A percentile compares a stretch with the other conserved stretches of the same genome.
These are phyloP conservation scores for Mycocalia duriaeana DNA, from an alignment of 1,284 basidiomycete genomes.

Conservation along the genomic window DNA sequence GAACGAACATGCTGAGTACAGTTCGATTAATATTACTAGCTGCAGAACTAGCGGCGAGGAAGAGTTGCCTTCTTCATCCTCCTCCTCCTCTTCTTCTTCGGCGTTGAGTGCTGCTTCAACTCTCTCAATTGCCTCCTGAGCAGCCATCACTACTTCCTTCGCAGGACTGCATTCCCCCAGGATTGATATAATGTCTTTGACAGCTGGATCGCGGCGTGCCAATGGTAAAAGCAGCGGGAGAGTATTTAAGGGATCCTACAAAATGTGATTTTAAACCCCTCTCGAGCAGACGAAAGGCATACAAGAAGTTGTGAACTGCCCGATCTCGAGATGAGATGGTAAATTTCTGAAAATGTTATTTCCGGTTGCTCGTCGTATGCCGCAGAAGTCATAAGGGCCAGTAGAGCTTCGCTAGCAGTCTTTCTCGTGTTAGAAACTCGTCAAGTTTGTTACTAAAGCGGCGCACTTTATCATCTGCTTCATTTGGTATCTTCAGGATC, in stretches of 20 bases:
- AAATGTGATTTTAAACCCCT: not conserved
- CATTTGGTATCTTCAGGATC: no score
- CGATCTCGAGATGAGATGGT: constrained; percentile 17
- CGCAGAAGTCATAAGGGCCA: constrained; percentile 26
- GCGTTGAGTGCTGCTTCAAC: constrained; percentile 30
- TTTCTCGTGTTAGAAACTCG: no score
- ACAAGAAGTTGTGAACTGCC: constrained; percentile 24
- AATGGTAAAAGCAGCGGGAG: constrained; percentile 41
- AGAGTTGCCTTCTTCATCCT: constrained; percentile 6
- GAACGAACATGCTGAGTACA: constrained; percentile 30
- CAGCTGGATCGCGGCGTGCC: constrained; percentile 29
- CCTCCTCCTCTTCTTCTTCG: constrained; percentile 21
- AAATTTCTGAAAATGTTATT: constrained; percentile 20
- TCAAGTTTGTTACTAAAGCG: no score
- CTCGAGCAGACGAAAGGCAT: constrained; percentile 6
- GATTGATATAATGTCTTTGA: constrained; percentile 37
- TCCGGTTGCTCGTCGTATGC: constrained; percentile 20
- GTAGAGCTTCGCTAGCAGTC: no score
- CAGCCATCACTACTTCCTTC: constrained; percentile 58
- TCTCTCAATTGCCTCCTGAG: constrained; percentile 54
- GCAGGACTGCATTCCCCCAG: constrained; percentile 42
- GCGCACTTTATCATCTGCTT: no score
- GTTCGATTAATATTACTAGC: constrained; percentile 29
- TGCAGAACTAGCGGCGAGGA: constrained; percentile 14
- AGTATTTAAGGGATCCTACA: constrained; percentile 48